These are phyloP conservation scores for Triadica sebifera DNA, from an alignment of 345 rosid species.

Conservation along the genomic window DNA sequence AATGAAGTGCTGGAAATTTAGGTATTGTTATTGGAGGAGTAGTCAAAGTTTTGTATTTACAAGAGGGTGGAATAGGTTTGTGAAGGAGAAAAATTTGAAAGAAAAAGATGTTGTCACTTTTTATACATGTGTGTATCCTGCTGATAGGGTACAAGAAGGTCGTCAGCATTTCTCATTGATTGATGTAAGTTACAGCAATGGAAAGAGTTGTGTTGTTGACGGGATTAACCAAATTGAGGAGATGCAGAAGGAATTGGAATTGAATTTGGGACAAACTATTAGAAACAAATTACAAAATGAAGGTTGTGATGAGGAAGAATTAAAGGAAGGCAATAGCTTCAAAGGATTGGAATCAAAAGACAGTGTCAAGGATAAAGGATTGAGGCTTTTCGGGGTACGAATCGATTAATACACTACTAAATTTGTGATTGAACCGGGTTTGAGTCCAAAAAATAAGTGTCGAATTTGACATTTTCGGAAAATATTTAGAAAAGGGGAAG, in stretches of 20 bases:
- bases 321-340: constrained; percentile 4
- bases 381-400: constrained; percentile 54
- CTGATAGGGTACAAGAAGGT: constrained; percentile 5
- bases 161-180: constrained; percentile 39
- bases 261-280: constrained; percentile 24
- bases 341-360: constrained; percentile 6
- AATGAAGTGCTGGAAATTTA: constrained; percentile 31
- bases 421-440: too few species aligned
- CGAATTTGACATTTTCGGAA: too few species aligned
- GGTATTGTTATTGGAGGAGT: constrained; percentile 30
- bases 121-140: constrained; percentile 21
- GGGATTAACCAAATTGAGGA: constrained; percentile 18
- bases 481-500: too few species aligned
- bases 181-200: constrained; percentile 32
- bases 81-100: constrained; percentile 27
- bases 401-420: constrained; percentile 22
- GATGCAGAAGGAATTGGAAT: constrained; percentile 31
- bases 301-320: not conserved
- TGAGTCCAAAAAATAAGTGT: too few species aligned
- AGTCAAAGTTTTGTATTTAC: constrained; percentile 35
- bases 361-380: constrained; percentile 21
- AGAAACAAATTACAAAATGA: constrained; percentile 13
- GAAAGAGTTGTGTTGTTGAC: constrained; percentile 9
- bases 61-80: constrained; percentile 34
- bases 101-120: constrained; percentile 23